Conservation (phyloP, 805 yeast genomes). For the Kluyveromyces lactis region DNA sequence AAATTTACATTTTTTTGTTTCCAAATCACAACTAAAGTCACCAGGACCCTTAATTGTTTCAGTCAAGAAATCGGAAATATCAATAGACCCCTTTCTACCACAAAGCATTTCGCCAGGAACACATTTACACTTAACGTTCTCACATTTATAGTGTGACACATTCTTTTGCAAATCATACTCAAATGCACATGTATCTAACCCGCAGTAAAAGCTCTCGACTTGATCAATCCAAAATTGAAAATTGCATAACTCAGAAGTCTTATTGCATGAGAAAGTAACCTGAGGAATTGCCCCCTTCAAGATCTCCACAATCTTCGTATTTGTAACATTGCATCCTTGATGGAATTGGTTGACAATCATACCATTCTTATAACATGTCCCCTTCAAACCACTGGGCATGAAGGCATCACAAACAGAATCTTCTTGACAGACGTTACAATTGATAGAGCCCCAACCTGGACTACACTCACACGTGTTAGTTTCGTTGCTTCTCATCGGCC, state of each 20-base stretch:
- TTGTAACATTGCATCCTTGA: conserved; percentile 94
- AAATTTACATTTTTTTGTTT: conserved; percentile 57
- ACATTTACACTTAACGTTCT: conserved; percentile 75
- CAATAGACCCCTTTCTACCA: conserved; percentile 90
- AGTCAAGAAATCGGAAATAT: conserved; percentile 83
- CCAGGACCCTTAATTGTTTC: conserved; percentile 93
- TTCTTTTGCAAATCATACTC: conserved; percentile 54
- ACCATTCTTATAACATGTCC: conserved; percentile 86
- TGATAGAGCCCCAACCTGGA: conserved; percentile 89
- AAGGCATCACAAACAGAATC: conserved; percentile 78
- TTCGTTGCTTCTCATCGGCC: conserved; percentile 56
- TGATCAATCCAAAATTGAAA: conserved; percentile 96
- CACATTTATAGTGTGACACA: conserved; percentile 70
- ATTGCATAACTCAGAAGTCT: conserved; percentile 56
- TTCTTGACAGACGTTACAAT: conserved; percentile 75
- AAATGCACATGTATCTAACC: conserved; percentile 63
- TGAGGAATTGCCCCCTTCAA: conserved; percentile 79
- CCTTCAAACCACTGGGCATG: conserved; percentile 77
- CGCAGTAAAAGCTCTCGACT: conserved; percentile 85
- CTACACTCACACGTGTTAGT: conserved; percentile 57
- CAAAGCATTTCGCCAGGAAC: conserved; percentile 89
- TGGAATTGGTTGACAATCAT: conserved; percentile 69
- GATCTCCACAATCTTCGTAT: conserved; percentile 72
- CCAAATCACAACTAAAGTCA: conserved; percentile 72
- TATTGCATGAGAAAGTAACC: conserved; percentile 84